Percentiles rank a stretch among this genome's conserved stretches.
phyloP scores from a whole-genome alignment of 768 basidiomycete genomes.

The Lentinus tigrinus region DNA sequence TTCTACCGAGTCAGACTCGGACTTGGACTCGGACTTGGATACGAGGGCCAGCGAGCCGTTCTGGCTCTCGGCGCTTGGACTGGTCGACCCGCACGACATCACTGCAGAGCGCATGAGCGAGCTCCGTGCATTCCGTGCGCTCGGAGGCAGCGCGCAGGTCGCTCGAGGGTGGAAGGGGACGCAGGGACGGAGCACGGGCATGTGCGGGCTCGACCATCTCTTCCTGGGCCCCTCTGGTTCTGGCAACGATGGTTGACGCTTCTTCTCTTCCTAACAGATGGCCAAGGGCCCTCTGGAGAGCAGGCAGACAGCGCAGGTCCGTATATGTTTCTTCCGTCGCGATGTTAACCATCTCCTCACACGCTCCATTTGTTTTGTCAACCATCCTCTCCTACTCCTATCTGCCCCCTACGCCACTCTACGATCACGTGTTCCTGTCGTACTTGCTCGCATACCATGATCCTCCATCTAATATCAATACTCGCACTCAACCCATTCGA shows the following conservation, averaged over 20 bases:
- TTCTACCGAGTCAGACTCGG: conserved; percentile 33
- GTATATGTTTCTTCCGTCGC: not conserved
- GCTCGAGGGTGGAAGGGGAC: not conserved
- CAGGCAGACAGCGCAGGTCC: conserved; percentile 17
- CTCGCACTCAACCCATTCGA: not conserved
- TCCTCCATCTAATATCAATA: too few relatives aligned
- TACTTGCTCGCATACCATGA: not conserved
- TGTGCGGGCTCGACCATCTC: conserved; percentile 18
- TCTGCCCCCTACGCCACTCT: not conserved
- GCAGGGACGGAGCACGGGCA: not conserved
- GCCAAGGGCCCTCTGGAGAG: not conserved
- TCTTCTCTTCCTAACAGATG: conserved; percentile 9
- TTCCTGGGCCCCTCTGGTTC: conserved; percentile 11
- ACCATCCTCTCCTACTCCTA: not conserved
- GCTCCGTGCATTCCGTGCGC: conserved; percentile 23
- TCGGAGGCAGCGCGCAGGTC: not conserved
- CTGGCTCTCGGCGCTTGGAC: conserved; percentile 36
- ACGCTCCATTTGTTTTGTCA: not conserved
- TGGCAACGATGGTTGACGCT: conserved; percentile 10
- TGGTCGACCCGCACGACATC: conserved; percentile 58
- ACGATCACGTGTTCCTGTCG: not conserved
- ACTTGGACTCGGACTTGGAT: too few relatives aligned
- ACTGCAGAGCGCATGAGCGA: conserved; percentile 47
- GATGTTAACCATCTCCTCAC: not conserved
- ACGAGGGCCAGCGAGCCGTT: too few relatives aligned